Conservation (phyloP, 1,284 basidiomycete genomes). For the Irpex sp. region DNA sequence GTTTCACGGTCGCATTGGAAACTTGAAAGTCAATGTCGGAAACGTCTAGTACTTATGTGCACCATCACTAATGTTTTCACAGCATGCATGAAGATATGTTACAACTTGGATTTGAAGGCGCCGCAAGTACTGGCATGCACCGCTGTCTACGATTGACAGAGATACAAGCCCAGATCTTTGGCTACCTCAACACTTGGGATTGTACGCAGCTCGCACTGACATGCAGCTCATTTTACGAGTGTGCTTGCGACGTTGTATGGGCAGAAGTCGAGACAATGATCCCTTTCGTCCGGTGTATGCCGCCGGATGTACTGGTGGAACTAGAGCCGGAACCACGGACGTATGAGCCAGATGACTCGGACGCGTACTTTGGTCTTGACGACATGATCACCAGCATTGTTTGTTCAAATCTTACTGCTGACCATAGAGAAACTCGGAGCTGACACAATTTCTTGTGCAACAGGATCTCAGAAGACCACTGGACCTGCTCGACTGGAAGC, state of each 20-base stretch:
- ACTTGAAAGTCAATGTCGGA: too few species aligned
- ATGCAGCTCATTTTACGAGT: neutral
- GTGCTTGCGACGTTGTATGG: neutral
- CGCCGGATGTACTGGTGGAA: neutral
- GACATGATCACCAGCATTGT: too few species aligned
- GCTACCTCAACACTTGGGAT: neutral
- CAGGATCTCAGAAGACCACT: neutral
- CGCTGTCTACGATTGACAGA: neutral
- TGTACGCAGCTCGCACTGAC: neutral
- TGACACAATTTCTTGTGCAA: neutral
- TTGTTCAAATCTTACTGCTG: too few species aligned
- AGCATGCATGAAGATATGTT: neutral
- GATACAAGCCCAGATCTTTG: neutral
- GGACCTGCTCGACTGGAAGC: neutral
- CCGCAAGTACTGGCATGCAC: neutral
- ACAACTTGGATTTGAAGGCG: neutral
- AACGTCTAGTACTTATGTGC: too few species aligned
- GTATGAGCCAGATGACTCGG: too few species aligned
- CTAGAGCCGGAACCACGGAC: too few species aligned
- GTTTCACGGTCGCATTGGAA: too few species aligned
- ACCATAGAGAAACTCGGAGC: too few species aligned
- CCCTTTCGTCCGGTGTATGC: neutral
- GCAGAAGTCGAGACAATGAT: neutral
- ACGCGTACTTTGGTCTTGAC: too few species aligned
- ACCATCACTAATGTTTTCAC: too few species aligned